Evolutionary conservation across 176 grass and related monocot species (phyloP).

Genomic region (Phoenix dactylifera): DNA sequence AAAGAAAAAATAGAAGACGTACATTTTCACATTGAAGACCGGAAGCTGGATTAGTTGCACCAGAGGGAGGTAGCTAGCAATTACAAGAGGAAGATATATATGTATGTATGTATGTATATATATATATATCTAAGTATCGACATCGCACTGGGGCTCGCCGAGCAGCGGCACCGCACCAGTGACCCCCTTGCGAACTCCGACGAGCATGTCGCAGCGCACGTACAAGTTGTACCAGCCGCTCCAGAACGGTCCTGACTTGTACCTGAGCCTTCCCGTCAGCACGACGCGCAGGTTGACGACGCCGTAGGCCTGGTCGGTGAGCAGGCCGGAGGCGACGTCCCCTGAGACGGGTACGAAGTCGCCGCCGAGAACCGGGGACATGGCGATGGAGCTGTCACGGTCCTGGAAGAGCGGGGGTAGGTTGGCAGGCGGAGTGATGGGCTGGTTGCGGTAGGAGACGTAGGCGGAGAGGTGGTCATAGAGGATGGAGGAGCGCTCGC

Average conservation of each 20-base stretch:
- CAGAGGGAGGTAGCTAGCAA: too few species aligned
- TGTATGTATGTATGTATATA: too few species aligned
- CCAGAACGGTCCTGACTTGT: constrained; percentile 40
- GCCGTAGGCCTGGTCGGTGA: constrained; percentile 33
- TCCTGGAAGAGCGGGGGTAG: constrained; percentile 47
- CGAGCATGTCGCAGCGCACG: constrained; percentile 42
- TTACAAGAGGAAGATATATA: too few species aligned
- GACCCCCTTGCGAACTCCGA: constrained; percentile 27
- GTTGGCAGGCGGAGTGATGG: constrained; percentile 30
- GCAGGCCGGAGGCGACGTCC: constrained; percentile 31
- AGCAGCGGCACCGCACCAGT: constrained; percentile 43
- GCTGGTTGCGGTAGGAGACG: constrained; percentile 44
- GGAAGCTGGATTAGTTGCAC: too few species aligned
- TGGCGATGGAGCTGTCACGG: constrained; percentile 20
- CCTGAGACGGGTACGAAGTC: constrained; percentile 41
- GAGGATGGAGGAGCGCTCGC: constrained; percentile 32
- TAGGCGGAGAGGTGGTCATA: constrained; percentile 42
- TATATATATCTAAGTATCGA: constrained; percentile 15
- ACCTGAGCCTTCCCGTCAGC: constrained; percentile 50
- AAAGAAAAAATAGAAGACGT: too few species aligned
- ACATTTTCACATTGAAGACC: too few species aligned
- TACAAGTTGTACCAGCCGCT: constrained; percentile 50
- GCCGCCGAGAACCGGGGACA: constrained; percentile 42
- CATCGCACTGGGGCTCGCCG: constrained; percentile 44
- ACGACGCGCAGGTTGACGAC: constrained; percentile 47